These are phyloP conservation scores for Trichoderma breve DNA, from an alignment of 2,329 filamentous ascomycete species.

Conservation along the genomic window DNA sequence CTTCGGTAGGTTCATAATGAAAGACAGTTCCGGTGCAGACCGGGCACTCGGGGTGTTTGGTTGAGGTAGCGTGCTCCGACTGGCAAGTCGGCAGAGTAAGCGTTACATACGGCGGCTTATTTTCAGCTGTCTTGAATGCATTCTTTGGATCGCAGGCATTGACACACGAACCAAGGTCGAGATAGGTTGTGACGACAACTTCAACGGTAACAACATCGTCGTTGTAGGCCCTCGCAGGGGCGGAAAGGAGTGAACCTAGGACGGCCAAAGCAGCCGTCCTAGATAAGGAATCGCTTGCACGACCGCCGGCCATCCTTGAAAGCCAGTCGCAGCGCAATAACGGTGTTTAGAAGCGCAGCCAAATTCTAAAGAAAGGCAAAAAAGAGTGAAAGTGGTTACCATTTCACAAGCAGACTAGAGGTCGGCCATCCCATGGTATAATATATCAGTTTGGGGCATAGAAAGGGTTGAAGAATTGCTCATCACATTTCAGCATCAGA, in stretches of 20 bases:
- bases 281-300: slow-evolving; percentile 11
- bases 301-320: slow-evolving; percentile 2
- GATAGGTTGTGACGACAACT: slow-evolving; percentile 23
- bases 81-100: slow-evolving; percentile 28
- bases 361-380: neutral
- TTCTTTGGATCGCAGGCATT: slow-evolving; percentile 17
- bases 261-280: slow-evolving; percentile 20
- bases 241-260: slow-evolving; percentile 21
- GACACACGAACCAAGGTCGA: slow-evolving; percentile 21
- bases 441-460: neutral
- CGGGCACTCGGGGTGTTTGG: slow-evolving; percentile 25
- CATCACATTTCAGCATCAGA: neutral
- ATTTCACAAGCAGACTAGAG: neutral
- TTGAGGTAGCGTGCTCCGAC: slow-evolving; percentile 24
- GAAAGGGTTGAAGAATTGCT: neutral
- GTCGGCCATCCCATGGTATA: neutral
- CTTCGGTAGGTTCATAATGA: slow-evolving; percentile 28
- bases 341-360: neutral
- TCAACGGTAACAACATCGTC: slow-evolving; percentile 21
- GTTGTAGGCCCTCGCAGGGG: slow-evolving; percentile 16
- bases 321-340: slow-evolving; percentile 24
- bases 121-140: slow-evolving; percentile 4
- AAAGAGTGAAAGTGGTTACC: neutral
- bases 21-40: slow-evolving; percentile 29
- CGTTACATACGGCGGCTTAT: slow-evolving; percentile 14